These are phyloP conservation scores for Musa troglodytarum DNA, from an alignment of 176 grass and related monocot genomes.

Conservation along the genomic window DNA sequence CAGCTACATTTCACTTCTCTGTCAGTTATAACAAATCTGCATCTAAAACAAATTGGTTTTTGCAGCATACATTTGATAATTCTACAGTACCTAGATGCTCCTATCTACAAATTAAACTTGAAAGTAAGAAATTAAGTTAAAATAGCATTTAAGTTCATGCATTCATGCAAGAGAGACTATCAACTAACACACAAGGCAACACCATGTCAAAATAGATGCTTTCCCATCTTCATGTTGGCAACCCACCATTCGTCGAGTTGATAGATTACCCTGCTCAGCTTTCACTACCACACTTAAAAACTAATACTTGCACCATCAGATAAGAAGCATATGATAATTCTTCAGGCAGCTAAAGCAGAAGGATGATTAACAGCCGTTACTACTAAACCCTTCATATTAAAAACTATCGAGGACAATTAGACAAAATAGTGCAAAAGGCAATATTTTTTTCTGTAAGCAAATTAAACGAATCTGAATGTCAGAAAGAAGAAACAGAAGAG, in stretches of 20 bases:
- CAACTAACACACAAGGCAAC: background rate
- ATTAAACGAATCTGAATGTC: background rate
- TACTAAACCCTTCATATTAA: too few relatives aligned
- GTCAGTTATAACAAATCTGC: background rate
- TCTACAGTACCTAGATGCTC: background rate
- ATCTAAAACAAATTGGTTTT: background rate
- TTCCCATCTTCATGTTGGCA: background rate
- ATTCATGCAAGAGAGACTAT: background rate
- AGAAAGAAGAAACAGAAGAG: background rate
- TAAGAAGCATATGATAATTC: too few relatives aligned
- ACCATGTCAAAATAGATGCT: background rate
- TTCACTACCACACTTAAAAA: background rate
- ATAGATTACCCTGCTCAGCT: background rate
- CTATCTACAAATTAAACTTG: background rate
- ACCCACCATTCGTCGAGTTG: background rate
- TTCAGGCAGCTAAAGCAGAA: background rate
- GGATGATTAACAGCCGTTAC: background rate
- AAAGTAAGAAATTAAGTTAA: background rate
- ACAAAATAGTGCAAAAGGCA: too few relatives aligned
- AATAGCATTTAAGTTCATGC: background rate
- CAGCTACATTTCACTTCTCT: too few relatives aligned
- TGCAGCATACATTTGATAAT: background rate
- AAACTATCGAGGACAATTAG: too few relatives aligned
- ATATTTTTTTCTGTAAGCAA: too few relatives aligned
- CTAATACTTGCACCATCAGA: too few relatives aligned